Evolutionary conservation across 257 asterid genomes (phyloP).

Genomic region (Solanum etuberosum): DNA sequence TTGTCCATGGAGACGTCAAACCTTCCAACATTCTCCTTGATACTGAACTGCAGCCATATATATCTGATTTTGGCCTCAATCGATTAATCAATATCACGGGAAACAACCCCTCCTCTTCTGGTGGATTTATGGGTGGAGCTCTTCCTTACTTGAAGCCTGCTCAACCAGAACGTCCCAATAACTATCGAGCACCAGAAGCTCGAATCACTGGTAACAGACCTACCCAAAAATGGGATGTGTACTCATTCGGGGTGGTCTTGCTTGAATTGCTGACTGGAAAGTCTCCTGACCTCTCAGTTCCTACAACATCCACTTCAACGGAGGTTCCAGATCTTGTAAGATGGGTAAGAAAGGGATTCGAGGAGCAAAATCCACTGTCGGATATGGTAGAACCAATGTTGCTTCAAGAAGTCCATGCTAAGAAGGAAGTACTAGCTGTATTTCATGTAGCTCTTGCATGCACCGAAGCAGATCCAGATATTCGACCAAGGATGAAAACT

Average conservation of each 20-base stretch:
- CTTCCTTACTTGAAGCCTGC: constrained; percentile 57
- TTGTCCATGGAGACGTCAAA: constrained; percentile 72
- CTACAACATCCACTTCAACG: constrained; percentile 48
- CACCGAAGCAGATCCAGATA: constrained; percentile 82
- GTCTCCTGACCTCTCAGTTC: constrained; percentile 63
- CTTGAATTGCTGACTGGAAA: constrained; percentile 82
- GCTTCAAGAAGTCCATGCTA: constrained; percentile 60
- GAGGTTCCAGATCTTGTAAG: constrained; percentile 64
- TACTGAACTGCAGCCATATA: constrained; percentile 50
- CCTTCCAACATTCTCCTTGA: constrained; percentile 92
- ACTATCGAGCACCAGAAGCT: constrained; percentile 78
- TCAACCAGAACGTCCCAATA: constrained; percentile 46
- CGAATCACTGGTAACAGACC: constrained; percentile 49
- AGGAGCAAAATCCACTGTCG: constrained; percentile 56
- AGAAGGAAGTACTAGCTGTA: constrained; percentile 66
- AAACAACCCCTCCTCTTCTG: constrained; percentile 71
- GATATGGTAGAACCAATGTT: constrained; percentile 77
- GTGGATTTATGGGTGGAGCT: constrained; percentile 86
- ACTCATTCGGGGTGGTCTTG: constrained; percentile 78
- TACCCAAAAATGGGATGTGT: constrained; percentile 93
- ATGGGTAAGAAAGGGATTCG: constrained; percentile 92
- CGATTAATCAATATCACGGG: constrained; percentile 84
- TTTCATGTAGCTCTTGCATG: constrained; percentile 78
- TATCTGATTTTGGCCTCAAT: constrained; percentile 89
- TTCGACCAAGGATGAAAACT: constrained; percentile 87